These are phyloP conservation scores for Globisporangium paroecandrum DNA, from an alignment of 352 stramenopile species.

Conservation along the genomic window DNA sequence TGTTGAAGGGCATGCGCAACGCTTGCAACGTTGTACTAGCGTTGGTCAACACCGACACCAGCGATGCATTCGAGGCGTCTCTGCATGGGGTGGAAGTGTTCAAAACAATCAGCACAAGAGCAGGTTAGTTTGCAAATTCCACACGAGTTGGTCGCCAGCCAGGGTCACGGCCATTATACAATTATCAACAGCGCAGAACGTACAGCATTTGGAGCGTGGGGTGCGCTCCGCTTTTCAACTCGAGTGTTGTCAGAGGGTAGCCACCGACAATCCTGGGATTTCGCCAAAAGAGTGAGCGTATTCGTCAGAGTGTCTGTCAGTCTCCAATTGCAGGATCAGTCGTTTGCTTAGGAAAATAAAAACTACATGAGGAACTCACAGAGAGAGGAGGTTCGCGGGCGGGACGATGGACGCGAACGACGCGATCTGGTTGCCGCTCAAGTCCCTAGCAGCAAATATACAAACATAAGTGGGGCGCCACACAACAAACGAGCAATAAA, in stretches of 20 bases:
- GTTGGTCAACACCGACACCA: slow-evolving; percentile 7
- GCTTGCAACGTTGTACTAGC: slow-evolving; percentile 4
- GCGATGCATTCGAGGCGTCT: slow-evolving; percentile 16
- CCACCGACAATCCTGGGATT: slow-evolving; percentile 7
- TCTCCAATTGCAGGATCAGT: neutral
- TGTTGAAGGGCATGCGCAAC: slow-evolving; percentile 15
- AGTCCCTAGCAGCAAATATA: slow-evolving; percentile 3
- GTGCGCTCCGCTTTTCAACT: neutral
- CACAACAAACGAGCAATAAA: too few relatives aligned
- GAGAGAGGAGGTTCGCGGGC: neutral
- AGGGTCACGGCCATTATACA: neutral
- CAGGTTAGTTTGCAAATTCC: too few relatives aligned
- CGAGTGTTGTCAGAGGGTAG: slow-evolving; percentile 1
- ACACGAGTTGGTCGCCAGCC: too few relatives aligned
- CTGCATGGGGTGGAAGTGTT: neutral
- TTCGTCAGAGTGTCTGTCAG: neutral
- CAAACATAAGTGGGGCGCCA: neutral
- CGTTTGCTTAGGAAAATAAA: neutral
- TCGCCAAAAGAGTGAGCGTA: neutral
- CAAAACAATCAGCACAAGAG: too few relatives aligned
- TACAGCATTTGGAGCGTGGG: slow-evolving; percentile 12
- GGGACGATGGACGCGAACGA: slow-evolving; percentile 12
- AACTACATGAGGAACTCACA: slow-evolving; percentile 4
- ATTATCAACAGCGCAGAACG: neutral
- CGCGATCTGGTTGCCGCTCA: slow-evolving; percentile 14